These are phyloP conservation scores for Phytophthora sp. DNA, from an alignment of 352 stramenopile species.

Conservation along the genomic window DNA sequence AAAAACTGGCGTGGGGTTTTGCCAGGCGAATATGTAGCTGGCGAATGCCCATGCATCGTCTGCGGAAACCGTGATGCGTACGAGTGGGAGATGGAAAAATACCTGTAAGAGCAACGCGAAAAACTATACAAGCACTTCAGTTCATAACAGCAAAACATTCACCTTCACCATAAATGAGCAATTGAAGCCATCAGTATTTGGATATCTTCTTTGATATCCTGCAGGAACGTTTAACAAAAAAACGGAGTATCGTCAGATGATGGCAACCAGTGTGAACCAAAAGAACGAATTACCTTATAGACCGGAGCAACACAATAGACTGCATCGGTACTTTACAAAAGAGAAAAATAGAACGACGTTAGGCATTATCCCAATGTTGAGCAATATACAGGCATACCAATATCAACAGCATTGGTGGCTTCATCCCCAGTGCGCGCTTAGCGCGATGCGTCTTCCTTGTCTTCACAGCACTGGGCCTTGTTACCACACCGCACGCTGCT, in stretches of 20 bases:
- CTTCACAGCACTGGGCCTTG: slow-evolving; percentile 15
- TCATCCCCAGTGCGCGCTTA: slow-evolving; percentile 4
- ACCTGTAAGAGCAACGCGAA: neutral
- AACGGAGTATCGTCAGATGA: neutral
- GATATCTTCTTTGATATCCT: slow-evolving; percentile 1
- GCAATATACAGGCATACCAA: neutral
- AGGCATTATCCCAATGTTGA: neutral
- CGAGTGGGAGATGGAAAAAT: neutral
- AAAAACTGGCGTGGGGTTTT: neutral
- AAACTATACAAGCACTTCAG: neutral
- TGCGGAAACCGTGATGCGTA: neutral
- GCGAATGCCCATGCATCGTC: neutral
- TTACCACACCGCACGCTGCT: slow-evolving; percentile 20
- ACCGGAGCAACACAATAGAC: neutral
- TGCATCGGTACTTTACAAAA: neutral
- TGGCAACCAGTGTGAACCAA: no score
- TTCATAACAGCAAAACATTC: neutral
- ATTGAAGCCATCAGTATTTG: neutral
- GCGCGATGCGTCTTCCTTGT: slow-evolving; percentile 7
- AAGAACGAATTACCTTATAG: neutral
- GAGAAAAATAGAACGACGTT: neutral
- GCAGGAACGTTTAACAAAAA: neutral
- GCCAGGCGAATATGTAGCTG: neutral
- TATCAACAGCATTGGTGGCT: neutral
- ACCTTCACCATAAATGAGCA: no score